Percentiles rank a stretch among this genome's conserved stretches.
These are phyloP conservation scores for Arctostaphylos glauca DNA, from an alignment of 148 eudicot species.

Conservation along the genomic window DNA sequence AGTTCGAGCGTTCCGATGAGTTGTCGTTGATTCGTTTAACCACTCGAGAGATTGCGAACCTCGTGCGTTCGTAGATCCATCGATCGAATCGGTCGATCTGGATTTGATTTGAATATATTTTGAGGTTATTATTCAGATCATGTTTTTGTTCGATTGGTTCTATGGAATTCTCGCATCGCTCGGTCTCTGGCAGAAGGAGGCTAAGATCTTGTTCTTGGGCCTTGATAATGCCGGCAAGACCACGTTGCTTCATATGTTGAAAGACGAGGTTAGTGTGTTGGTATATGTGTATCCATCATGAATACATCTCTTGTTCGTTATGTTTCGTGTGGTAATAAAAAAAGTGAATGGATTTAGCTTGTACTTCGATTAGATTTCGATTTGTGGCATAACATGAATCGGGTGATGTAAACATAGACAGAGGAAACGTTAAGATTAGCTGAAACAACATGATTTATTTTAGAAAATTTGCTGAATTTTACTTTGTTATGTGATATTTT, in stretches of 20 bases:
- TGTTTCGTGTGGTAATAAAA: slow-evolving; percentile 25
- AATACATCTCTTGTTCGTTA: neutral
- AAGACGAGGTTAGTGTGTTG: slow-evolving; percentile 37
- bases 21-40: slow-evolving; percentile 19
- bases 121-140: slow-evolving; percentile 9
- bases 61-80: slow-evolving; percentile 19
- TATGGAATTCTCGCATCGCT: slow-evolving; percentile 47
- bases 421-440: neutral
- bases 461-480: neutral
- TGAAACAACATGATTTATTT: neutral
- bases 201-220: slow-evolving; percentile 51
- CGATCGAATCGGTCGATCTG: slow-evolving; percentile 19
- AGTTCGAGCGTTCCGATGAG: neutral
- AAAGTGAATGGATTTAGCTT: slow-evolving; percentile 38
- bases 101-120: neutral
- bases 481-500: neutral
- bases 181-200: slow-evolving; percentile 55
- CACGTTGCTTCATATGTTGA: slow-evolving; percentile 52
- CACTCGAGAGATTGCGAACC: slow-evolving; percentile 23
- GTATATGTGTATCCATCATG: neutral
- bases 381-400: neutral
- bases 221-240: slow-evolving; percentile 59
- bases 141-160: slow-evolving; percentile 58
- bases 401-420: neutral
- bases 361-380: slow-evolving; percentile 23